Percentiles rank a stretch among this genome's conserved stretches.
Evolutionary conservation across 495 filamentous ascomycete genomes (phyloP).

Genomic region (Talaromyces liani): DNA sequence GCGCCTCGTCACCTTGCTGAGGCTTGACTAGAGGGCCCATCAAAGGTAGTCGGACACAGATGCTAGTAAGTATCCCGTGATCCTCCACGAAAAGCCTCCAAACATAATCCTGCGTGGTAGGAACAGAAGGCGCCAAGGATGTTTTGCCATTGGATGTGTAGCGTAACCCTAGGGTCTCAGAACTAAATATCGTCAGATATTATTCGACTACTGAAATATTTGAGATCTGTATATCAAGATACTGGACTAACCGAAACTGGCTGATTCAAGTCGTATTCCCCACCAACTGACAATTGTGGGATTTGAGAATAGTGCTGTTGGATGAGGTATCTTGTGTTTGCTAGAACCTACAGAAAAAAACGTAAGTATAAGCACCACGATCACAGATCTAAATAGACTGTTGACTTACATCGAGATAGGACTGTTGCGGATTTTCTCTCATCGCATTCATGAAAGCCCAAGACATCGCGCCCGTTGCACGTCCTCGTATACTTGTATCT

Average conservation of each 20-base stretch:
- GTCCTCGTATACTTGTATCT: slow-evolving; percentile 48
- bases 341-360: slow-evolving; percentile 26
- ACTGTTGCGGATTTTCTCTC: slow-evolving; percentile 39
- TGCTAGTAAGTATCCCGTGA: neutral
- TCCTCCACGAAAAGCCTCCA: neutral
- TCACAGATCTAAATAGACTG: neutral
- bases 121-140: neutral
- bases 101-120: neutral
- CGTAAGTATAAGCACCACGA: neutral
- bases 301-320: slow-evolving; percentile 45
- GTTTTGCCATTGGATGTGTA: neutral
- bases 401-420: slow-evolving; percentile 38
- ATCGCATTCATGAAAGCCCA: slow-evolving; percentile 50
- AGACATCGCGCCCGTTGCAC: slow-evolving; percentile 46
- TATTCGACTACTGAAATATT: neutral
- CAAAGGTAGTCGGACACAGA: neutral
- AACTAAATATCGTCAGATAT: neutral
- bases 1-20: no score
- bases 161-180: neutral
- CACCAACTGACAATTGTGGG: slow-evolving; percentile 43
- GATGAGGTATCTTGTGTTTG: slow-evolving; percentile 39
- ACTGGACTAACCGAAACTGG: slow-evolving; percentile 12
- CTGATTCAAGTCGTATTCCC: slow-evolving; percentile 37
- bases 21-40: no score
- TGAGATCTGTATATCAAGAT: neutral